A percentile compares a stretch with the other conserved stretches of the same genome.
phyloP scores from a whole-genome alignment of 495 filamentous ascomycete species.

The Aspergillus incahuasiensis region DNA sequence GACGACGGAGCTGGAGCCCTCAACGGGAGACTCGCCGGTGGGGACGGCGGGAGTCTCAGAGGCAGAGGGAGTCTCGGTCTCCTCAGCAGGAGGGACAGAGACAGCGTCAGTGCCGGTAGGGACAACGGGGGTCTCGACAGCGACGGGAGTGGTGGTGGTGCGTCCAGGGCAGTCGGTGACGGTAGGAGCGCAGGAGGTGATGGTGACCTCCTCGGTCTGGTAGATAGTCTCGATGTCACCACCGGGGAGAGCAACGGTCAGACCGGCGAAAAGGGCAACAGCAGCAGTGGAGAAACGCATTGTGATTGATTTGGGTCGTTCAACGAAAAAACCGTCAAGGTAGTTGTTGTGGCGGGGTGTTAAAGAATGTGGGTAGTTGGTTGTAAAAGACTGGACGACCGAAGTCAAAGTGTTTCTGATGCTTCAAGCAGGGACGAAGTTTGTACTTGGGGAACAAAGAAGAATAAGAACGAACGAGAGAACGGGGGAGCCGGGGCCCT shows the following conservation, averaged over 20 bases:
- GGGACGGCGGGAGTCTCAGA: background rate
- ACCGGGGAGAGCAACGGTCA: slow-evolving; percentile 36
- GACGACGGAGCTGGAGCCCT: background rate
- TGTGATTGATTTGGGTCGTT: slow-evolving; percentile 36
- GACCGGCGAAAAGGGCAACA: slow-evolving; percentile 48
- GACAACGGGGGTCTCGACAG: slow-evolving; percentile 16
- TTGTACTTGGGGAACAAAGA: slow-evolving; percentile 37
- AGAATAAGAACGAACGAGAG: slow-evolving; percentile 22
- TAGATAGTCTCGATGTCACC: slow-evolving; percentile 45
- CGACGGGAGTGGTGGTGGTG: slow-evolving; percentile 20
- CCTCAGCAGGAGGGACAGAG: background rate
- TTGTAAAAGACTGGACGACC: slow-evolving; percentile 52
- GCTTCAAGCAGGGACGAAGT: slow-evolving; percentile 36
- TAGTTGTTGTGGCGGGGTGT: slow-evolving; percentile 15
- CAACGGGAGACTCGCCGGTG: slow-evolving; percentile 10
- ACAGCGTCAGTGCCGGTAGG: slow-evolving; percentile 4
- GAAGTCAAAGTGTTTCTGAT: slow-evolving; percentile 44
- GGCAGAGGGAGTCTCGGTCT: background rate
- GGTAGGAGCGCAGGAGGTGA: slow-evolving; percentile 56
- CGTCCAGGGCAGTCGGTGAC: slow-evolving; percentile 55
- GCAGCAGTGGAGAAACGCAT: slow-evolving; percentile 52
- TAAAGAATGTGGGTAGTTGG: slow-evolving; percentile 46
- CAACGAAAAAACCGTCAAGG: slow-evolving; percentile 34
- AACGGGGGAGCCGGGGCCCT: slow-evolving; percentile 30
- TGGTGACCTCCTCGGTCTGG: slow-evolving; percentile 50